Conservation (phyloP, 2,329 filamentous ascomycete species). For the Colletotrichum karsti region DNA sequence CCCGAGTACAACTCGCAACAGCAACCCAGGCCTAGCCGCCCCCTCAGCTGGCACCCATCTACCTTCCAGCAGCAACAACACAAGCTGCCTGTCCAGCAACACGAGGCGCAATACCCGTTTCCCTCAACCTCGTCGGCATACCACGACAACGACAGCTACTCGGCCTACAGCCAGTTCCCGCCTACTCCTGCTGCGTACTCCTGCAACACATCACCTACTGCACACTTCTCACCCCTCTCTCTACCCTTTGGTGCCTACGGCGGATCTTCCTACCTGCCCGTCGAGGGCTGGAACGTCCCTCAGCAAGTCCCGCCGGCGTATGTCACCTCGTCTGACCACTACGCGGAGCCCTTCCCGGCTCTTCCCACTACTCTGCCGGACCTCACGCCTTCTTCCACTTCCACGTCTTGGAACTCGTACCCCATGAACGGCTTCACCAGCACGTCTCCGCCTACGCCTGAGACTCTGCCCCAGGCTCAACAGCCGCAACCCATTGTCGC, state of each 20-base stretch:
- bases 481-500: conserved; percentile 54
- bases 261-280: conserved; percentile 48
- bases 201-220: conserved; percentile 64
- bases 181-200: conserved; percentile 65
- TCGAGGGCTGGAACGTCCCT: conserved; percentile 46
- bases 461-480: conserved; percentile 63
- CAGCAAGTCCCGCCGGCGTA: conserved; percentile 41
- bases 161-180: conserved; percentile 53
- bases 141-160: conserved; percentile 50
- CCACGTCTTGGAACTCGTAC: conserved; percentile 53
- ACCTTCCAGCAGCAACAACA: conserved; percentile 50
- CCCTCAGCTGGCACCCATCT: conserved; percentile 80
- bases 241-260: conserved; percentile 52
- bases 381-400: conserved; percentile 33
- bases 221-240: conserved; percentile 62
- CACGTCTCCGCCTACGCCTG: conserved; percentile 67
- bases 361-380: conserved; percentile 29
- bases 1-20: conserved; percentile 43
- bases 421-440: conserved; percentile 52
- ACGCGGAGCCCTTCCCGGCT: conserved; percentile 42
- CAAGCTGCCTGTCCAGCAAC: conserved; percentile 37
- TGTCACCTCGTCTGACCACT: conserved; percentile 34
- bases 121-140: conserved; percentile 46
- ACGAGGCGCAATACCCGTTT: conserved; percentile 49
- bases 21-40: conserved; percentile 59